Base-by-base conservation (phyloP, 345 rosid genomes). In the Eucalyptus pauciflora region DNA sequence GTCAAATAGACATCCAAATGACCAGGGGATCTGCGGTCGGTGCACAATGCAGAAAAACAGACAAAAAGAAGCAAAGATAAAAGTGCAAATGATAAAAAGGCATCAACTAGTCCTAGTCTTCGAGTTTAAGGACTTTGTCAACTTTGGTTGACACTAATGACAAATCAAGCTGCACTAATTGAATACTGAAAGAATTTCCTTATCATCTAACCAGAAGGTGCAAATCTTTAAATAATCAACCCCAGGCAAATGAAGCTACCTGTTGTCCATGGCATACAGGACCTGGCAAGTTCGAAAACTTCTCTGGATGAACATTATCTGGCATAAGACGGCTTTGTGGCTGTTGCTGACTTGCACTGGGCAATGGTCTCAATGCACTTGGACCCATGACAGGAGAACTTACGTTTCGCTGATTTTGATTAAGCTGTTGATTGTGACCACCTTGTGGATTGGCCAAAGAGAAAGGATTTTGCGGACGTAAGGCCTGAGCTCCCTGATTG, bases 361-460 rank as follows among this genome's bases (percentile, higher is more conserved):
- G 64, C 56, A 69, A 54, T 49, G 91, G 67, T 51, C 86, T 87
- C 87, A 88, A 86, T 60, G 85, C 90, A 91, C 88, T 85, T 86
- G 58, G 88, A 52, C 89, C 89, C 88, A 87, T 86, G 31, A 87
- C 24, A 79, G 93, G 92, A 87, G 87, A 91, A 86, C 31, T 86
- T 50, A 90, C 90, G 20, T 91, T 91, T 86, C 89, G 93, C 91
- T 86, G 95, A 81, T 86, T 91, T 56, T 91, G 85, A 86, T 93
- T 91, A 29, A 90, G 48, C 89, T 90, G 91, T 48, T 92, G 93
- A 89, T 88, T 89, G 52, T 71, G 81, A 85, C 93, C 92, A 92
- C 90, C 90, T 87, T 91, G 92, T 45, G 92, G 91, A 90, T 92
- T 94, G 88, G 93, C 92, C 69, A 95, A 90, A 67, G 91, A 89